Base-by-base conservation (phyloP, 352 stramenopile genomes). In the Phytopythium sindhum region DNA sequence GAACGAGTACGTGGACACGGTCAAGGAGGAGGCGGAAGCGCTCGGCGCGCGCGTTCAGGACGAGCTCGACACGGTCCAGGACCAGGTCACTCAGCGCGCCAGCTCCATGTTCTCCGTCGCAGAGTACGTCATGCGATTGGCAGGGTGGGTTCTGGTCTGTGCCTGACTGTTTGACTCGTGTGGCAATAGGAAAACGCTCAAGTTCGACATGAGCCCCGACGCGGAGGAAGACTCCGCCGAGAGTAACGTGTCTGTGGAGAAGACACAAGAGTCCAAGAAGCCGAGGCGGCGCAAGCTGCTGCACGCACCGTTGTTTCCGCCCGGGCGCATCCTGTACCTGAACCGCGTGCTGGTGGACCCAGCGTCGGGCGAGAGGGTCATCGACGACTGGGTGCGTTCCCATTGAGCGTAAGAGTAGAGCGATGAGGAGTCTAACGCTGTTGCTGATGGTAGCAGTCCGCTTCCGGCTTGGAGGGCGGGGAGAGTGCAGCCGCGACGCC, bases 241-340 rank as follows among this genome's bases (percentile, higher is more conserved):
- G 1, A 52, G 33, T 24, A 48, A 47, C n/a, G 52, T 41, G 11
- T 50, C 39, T 0, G 35, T 24, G 6, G 26, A 4, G 37, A 54
- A 35, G 31, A 29, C 24, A 23, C 33, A 61, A 23, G 53, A 53
- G 11, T 10, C 28, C 2, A n/a, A 15, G 1, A 31, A 57, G 23
- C 33, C 24, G 33, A 52, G 41, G 17, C 39, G 29, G 9, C 17
- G 39, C n/a, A 53, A 53, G 53, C 58, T 85, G 35, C 53, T 75
- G 23, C 80, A 90, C 31, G 80, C 80, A 9, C 80, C 81, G 24
- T 68, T 92, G 23, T 92, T 90, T 52, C 84, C 84, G 24, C 84
- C 84, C 50, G 84, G 84, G 21, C 74, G 81, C 8, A 85, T 92
- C 55, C 56, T 92, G n/a, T 90, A 90, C 48, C 62, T 92, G 41